Evolutionary conservation across 495 filamentous ascomycete genomes (phyloP).

Genomic region (Lasiosphaeris hirsuta): DNA sequence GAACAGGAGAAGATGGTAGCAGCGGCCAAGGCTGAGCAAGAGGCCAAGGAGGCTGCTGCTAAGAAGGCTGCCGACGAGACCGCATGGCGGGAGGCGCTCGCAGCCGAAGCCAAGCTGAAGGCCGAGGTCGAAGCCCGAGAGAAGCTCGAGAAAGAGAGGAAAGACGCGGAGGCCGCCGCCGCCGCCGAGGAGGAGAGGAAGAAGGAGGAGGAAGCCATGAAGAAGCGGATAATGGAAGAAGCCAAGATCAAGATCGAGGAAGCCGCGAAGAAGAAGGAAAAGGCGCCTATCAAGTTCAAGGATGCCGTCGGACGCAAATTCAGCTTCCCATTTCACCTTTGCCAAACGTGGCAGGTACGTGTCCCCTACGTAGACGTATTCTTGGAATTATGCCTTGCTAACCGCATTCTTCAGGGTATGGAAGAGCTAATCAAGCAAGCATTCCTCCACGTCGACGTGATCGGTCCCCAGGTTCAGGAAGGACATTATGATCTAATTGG

Average conservation of each 20-base stretch:
- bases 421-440: conserved; percentile 83
- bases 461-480: conserved; percentile 77
- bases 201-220: conserved; percentile 44
- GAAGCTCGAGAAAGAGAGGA: conserved; percentile 27
- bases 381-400: background rate
- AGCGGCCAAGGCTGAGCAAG: conserved; percentile 32
- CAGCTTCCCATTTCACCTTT: conserved; percentile 77
- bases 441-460: conserved; percentile 78
- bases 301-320: conserved; percentile 85
- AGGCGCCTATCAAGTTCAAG: conserved; percentile 71
- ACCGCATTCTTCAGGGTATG: conserved; percentile 59
- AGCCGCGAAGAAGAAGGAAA: conserved; percentile 49
- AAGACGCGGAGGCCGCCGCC: conserved; percentile 16
- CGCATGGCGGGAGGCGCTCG: conserved; percentile 31
- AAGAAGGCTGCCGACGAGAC: conserved; percentile 45
- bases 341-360: conserved; percentile 75
- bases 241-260: conserved; percentile 50
- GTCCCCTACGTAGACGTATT: background rate
- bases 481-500: conserved; percentile 83
- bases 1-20: conserved; percentile 25
- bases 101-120: conserved; percentile 43
- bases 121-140: conserved; percentile 49
- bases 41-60: conserved; percentile 15
- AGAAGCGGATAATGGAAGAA: conserved; percentile 44
- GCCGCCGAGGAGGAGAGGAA: conserved; percentile 34